A percentile compares a stretch with the other conserved stretches of the same genome.
These are phyloP conservation scores for Podospora pseudocomata DNA, from an alignment of 495 filamentous ascomycete genomes.

Conservation along the genomic window DNA sequence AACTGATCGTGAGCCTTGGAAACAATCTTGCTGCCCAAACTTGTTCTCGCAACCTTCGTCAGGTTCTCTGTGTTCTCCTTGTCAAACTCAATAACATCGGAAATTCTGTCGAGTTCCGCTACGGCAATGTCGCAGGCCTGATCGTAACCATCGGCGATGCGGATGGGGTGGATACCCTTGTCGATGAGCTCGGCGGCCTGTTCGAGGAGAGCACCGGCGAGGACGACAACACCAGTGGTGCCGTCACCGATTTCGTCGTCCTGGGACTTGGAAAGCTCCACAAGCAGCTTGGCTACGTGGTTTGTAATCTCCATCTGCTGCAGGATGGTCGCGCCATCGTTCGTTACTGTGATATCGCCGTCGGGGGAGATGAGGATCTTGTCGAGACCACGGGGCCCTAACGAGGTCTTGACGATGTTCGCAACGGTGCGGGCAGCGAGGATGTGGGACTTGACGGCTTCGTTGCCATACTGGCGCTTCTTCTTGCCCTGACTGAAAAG, in stretches of 20 bases:
- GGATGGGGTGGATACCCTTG: conserved; percentile 98
- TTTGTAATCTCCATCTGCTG: conserved; percentile 99
- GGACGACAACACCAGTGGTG: conserved; percentile 94
- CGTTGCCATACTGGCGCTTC: conserved; percentile 92
- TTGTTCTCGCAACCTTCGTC: conserved; percentile 90
- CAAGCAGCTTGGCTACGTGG: conserved; percentile 93
- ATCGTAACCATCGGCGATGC: conserved; percentile 97
- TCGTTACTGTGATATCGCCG: conserved; percentile 98
- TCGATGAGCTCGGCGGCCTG: conserved; percentile 98
- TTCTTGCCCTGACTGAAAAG: conserved; percentile 84
- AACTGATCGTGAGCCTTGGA: conserved; percentile 99
- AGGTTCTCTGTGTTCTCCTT: conserved; percentile 75
- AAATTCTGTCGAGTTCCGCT: conserved; percentile 85
- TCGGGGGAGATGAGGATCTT: conserved; percentile 99
- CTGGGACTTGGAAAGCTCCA: conserved; percentile 98
- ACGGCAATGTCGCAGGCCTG: conserved; percentile 95
- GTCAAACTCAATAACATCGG: conserved; percentile 83
- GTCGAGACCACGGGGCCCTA: conserved; percentile 94
- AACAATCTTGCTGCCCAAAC: conserved; percentile 97
- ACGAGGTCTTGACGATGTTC: conserved; percentile 94
- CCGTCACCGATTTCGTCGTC: conserved; percentile 99
- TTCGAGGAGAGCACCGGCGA: conserved; percentile 91
- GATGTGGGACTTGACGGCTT: conserved; percentile 97
- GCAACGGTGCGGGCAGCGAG: conserved; percentile 92
- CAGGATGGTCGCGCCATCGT: conserved; percentile 97